phyloP scores from a whole-genome alignment of 495 filamentous ascomycete genomes.

The Aspergillus sclerotiicarbonarius region DNA sequence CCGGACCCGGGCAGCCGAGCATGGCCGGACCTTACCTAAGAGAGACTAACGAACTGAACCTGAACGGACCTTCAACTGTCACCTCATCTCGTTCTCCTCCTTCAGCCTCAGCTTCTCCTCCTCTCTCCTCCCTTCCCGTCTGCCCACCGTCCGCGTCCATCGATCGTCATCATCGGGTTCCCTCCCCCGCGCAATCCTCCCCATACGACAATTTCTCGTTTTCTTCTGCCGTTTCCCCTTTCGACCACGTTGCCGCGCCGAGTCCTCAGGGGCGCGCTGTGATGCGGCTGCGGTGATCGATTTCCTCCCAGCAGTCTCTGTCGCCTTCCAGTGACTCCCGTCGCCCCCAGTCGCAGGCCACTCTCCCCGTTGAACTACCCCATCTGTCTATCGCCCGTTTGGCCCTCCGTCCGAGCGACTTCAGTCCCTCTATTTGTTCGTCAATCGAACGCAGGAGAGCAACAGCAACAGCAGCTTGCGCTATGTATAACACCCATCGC shows the following conservation, averaged over 20 bases:
- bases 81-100: slow-evolving; percentile 12
- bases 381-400: slow-evolving; percentile 10
- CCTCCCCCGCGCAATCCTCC: background rate
- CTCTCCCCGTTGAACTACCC: slow-evolving; percentile 9
- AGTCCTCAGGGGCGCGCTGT: slow-evolving; percentile 24
- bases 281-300: slow-evolving; percentile 23
- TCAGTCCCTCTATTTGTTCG: background rate
- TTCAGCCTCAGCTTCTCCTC: background rate
- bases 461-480: slow-evolving; percentile 17
- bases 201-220: background rate
- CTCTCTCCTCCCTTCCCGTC: background rate
- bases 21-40: slow-evolving; percentile 23
- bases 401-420: slow-evolving; percentile 2
- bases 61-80: slow-evolving; percentile 21
- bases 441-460: background rate
- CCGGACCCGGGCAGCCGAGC: slow-evolving; percentile 19
- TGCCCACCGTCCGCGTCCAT: slow-evolving; percentile 2
- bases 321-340: slow-evolving; percentile 8
- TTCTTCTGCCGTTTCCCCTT: background rate
- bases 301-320: slow-evolving; percentile 16
- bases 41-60: slow-evolving; percentile 5
- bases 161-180: background rate
- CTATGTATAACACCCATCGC: slow-evolving; percentile 90
- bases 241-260: slow-evolving; percentile 17
- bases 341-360: background rate